These are phyloP conservation scores for Neodidymelliopsis sp. DNA, from an alignment of 2,329 filamentous ascomycete genomes.

Conservation along the genomic window DNA sequence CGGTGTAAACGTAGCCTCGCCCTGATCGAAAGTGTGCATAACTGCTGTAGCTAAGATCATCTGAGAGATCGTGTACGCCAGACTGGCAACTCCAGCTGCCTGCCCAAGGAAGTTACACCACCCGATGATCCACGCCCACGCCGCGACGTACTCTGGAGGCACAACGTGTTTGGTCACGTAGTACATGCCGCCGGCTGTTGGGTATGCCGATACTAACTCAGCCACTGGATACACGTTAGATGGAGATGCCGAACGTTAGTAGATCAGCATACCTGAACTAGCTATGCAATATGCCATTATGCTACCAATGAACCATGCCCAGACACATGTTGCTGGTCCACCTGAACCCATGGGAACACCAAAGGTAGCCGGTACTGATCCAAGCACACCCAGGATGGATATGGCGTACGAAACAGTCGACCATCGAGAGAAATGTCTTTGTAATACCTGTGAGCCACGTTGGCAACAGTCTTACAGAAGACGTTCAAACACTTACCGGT, in stretches of 20 bases:
- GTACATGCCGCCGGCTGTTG: conserved; percentile 73
- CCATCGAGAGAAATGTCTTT: conserved; percentile 71
- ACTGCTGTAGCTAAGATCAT: conserved; percentile 68
- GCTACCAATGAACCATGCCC: conserved; percentile 71
- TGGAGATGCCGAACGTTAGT: neutral
- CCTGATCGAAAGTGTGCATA: conserved; percentile 66
- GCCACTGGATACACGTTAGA: conserved; percentile 55
- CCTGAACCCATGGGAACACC: conserved; percentile 65
- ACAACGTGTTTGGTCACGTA: conserved; percentile 73
- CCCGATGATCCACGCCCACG: conserved; percentile 72
- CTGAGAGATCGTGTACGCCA: conserved; percentile 69
- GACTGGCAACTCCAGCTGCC: conserved; percentile 67
- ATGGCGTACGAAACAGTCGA: conserved; percentile 72
- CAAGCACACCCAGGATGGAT: conserved; percentile 69
- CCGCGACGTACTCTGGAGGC: conserved; percentile 65
- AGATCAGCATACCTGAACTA: conserved; percentile 57
- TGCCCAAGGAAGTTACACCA: conserved; percentile 73
- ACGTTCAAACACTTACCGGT: conserved; percentile 57
- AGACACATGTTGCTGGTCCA: conserved; percentile 69
- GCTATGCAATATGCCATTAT: conserved; percentile 71
- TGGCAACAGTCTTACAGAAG: conserved; percentile 13
- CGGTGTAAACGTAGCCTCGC: conserved; percentile 64
- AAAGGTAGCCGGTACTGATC: conserved; percentile 71
- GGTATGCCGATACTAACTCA: conserved; percentile 71
- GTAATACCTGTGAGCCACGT: conserved; percentile 59